phyloP scores from a whole-genome alignment of 192 early-diverging fungal genomes.

The Coemansia asiatica region DNA sequence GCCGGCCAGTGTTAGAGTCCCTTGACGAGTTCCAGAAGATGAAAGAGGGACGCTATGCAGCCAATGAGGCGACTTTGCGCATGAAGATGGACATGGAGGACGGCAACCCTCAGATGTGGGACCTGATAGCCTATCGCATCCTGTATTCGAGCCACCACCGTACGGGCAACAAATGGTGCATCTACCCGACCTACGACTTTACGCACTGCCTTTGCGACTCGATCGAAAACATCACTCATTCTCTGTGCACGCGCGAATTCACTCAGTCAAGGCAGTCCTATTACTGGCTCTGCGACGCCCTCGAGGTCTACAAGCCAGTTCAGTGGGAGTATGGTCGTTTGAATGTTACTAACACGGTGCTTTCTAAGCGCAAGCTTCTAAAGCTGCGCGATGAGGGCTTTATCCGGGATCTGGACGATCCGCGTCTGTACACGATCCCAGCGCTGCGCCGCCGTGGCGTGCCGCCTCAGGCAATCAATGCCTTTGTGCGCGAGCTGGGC shows the following conservation, averaged over 20 bases:
- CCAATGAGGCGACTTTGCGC: conserved; percentile 86
- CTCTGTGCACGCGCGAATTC: conserved; percentile 98
- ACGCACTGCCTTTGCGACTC: conserved; percentile 99
- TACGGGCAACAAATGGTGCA: conserved; percentile 92
- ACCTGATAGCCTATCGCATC: conserved; percentile 96
- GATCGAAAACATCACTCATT: conserved; percentile 99
- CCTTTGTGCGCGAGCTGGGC: conserved; percentile 93
- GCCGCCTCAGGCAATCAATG: conserved; percentile 96
- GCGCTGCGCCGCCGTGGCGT: conserved; percentile 96
- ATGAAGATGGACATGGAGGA: conserved; percentile 99
- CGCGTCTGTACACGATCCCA: conserved; percentile 92
- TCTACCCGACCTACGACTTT: conserved; percentile 99
- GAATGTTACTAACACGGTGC: conserved; percentile 88
- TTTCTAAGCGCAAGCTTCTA: conserved; percentile 97
- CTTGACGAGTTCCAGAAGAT: conserved; percentile 93
- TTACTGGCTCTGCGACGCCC: conserved; percentile 98
- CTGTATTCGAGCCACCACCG: conserved; percentile 88
- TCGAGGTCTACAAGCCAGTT: conserved; percentile 99
- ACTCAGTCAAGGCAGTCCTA: conserved; percentile 90
- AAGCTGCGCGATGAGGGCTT: conserved; percentile 79
- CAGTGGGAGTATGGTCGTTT: conserved; percentile 99
- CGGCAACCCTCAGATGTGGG: conserved; percentile 99
- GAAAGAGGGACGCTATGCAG: conserved; percentile 95
- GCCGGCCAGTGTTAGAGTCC: conserved; percentile 90
- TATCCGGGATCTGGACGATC: conserved; percentile 94